Evolutionary conservation across 208 protist genomes (phyloP).

Genomic region (Acanthamoeba royreba): DNA sequence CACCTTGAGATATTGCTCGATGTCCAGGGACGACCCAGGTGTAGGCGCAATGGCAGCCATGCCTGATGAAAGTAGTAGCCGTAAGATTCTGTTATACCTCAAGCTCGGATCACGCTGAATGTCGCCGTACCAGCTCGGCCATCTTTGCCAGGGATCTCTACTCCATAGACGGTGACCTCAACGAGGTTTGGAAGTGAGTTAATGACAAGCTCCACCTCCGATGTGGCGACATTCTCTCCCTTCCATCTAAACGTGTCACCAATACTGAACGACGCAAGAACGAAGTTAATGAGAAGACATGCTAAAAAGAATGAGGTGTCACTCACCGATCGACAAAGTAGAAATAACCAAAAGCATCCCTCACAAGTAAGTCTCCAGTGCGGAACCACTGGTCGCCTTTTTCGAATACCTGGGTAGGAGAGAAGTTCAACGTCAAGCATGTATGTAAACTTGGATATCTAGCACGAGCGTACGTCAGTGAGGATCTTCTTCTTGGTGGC

Average conservation of each 20-base stretch:
- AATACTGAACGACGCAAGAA: neutral
- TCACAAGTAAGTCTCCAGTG: conserved; percentile 53
- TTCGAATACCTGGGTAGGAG: neutral
- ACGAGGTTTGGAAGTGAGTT: neutral
- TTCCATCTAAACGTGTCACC: conserved; percentile 75
- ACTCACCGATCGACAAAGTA: conserved; percentile 61
- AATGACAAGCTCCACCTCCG: conserved; percentile 59
- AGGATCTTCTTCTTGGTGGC: conserved; percentile 54
- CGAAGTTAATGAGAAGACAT: neutral
- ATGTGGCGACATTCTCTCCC: conserved; percentile 72
- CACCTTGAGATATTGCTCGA: neutral
- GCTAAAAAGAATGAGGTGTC: neutral
- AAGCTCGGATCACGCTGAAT: neutral
- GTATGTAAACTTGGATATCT: too few species aligned
- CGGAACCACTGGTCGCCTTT: conserved; percentile 59
- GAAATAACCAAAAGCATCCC: conserved; percentile 54
- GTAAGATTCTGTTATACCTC: neutral
- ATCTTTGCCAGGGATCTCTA: conserved; percentile 14
- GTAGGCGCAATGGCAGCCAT: neutral
- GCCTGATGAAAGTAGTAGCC: too few species aligned
- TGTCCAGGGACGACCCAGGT: neutral
- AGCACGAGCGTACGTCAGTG: neutral
- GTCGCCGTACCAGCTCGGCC: conserved; percentile 55
- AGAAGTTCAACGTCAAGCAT: too few species aligned
- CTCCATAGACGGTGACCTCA: conserved; percentile 56